Conservation (phyloP, 2,329 filamentous ascomycete species). For the Colletotrichum salicis region DNA sequence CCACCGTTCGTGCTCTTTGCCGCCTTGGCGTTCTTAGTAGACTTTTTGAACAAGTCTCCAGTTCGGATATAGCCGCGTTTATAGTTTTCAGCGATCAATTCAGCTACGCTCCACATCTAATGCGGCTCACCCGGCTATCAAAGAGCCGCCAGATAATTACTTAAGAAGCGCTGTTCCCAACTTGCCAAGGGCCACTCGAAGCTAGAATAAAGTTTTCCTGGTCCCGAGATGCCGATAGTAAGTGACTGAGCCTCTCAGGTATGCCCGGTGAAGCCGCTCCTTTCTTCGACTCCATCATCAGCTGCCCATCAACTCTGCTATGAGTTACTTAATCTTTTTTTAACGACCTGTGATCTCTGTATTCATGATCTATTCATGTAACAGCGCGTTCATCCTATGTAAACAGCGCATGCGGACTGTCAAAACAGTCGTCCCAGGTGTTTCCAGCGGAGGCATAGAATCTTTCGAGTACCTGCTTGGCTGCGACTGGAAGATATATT, state of each 20-base stretch:
- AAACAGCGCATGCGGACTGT: constrained; percentile 11
- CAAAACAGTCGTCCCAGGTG: constrained; percentile 28
- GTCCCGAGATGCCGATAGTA: background rate
- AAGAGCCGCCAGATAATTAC: background rate
- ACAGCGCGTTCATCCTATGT: background rate
- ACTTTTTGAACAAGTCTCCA: background rate
- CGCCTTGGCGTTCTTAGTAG: background rate
- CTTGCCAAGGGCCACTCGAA: background rate
- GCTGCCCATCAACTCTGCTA: background rate
- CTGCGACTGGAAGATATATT: background rate
- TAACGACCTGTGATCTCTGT: background rate
- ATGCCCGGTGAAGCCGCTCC: background rate
- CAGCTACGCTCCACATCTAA: background rate
- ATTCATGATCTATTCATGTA: background rate
- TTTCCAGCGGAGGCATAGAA: constrained; percentile 6
- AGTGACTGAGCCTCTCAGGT: too few species aligned
- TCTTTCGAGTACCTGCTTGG: constrained; percentile 4
- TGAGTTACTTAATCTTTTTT: background rate
- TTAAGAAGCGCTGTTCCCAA: background rate
- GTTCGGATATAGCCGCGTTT: background rate
- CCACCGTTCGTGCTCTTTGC: background rate
- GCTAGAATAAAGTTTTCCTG: background rate
- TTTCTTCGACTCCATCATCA: background rate
- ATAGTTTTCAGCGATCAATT: background rate
- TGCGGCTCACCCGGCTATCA: background rate